A percentile compares a stretch with the other conserved stretches of the same genome.
These are phyloP conservation scores for Leccinum disarticulatum DNA, from an alignment of 768 basidiomycete genomes.

Conservation along the genomic window DNA sequence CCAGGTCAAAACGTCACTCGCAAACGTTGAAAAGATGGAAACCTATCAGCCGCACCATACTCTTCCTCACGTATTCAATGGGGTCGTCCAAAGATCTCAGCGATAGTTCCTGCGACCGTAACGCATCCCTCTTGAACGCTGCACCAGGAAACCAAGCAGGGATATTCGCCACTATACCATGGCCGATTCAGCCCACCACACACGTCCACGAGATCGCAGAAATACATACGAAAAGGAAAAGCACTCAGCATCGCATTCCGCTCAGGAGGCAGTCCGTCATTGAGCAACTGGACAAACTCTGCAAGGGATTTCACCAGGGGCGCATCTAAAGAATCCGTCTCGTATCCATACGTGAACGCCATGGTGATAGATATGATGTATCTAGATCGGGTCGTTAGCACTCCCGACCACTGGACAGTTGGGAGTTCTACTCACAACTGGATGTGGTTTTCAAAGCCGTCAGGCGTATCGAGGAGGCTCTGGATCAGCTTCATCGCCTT, in stretches of 20 bases:
- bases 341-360: constrained; percentile 31
- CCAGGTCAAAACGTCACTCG: constrained; percentile 1
- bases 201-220: neutral
- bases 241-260: constrained; percentile 27
- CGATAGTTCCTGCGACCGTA: constrained; percentile 28
- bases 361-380: constrained; percentile 34
- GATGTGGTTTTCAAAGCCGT: constrained; percentile 27
- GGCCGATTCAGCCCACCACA: constrained; percentile 2
- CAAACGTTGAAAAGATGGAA: neutral
- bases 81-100: constrained; percentile 24
- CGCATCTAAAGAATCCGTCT: constrained; percentile 26
- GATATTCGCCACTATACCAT: constrained; percentile 25
- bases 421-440: constrained; percentile 13
- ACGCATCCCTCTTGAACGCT: constrained; percentile 28
- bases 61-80: constrained; percentile 29
- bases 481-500: constrained; percentile 21
- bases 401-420: neutral
- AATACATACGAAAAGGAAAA: constrained; percentile 30
- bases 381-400: constrained; percentile 10
- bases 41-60: constrained; percentile 20
- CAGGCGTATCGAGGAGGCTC: constrained; percentile 23
- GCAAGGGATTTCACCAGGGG: constrained; percentile 27
- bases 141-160: constrained; percentile 33
- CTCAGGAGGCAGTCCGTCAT: constrained; percentile 25
- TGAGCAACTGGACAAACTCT: constrained; percentile 25